Evolutionary conservation across 2,329 filamentous ascomycete genomes (phyloP), one percentile per base, ranked within the genome.

Genomic region (Daldinia eschscholtzii): DNA sequence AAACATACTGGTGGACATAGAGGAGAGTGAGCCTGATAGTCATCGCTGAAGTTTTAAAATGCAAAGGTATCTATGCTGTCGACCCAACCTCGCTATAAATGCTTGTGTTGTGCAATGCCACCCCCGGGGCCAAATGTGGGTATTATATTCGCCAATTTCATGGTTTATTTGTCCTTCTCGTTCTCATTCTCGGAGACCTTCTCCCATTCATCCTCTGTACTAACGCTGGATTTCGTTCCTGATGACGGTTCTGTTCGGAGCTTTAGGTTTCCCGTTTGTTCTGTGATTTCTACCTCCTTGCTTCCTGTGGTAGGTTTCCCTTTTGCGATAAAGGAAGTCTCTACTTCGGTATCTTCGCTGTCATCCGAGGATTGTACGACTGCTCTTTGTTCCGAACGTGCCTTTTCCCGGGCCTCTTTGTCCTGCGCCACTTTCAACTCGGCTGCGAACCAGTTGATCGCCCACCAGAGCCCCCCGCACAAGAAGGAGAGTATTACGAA

Each of bases 171-270:
- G 67, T 84, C 84, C 80, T 88, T 88, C 72, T 88, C 86, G 74
- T 85, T 85, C 83, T 89, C 88, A 65, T 85, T 88, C 79, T 92
- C 92, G 23, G 93, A 93, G 3, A 98, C 92, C 84, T 96, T 97
- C 84, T 98, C 95, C 95, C 95, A 98, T 82, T 98, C 95, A 77
- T 95, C 95, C 82, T 98, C 95, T 4, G 94, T 98, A 81, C 93
- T 95, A 20, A 80, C 85, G 59, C 86, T 85, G 52, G 87, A 89
- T 79, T 85, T 87, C 26, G 82, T 83, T 41, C 83, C 84, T 57
- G 60, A 78, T 55, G 79, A 74, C 50, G 74, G 67, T 65, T 73
- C 79, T 15, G 75, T 76, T 52, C 85, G 83, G 57, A 83, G 83
- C 80, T 86, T 88, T 72, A 89, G 77, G 70, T 86, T 80, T 60